A percentile compares a stretch with the other conserved stretches of the same genome.
Evolutionary conservation across 1,139 yeast genomes (phyloP).

Genomic region (Kodamaea alishanica): DNA sequence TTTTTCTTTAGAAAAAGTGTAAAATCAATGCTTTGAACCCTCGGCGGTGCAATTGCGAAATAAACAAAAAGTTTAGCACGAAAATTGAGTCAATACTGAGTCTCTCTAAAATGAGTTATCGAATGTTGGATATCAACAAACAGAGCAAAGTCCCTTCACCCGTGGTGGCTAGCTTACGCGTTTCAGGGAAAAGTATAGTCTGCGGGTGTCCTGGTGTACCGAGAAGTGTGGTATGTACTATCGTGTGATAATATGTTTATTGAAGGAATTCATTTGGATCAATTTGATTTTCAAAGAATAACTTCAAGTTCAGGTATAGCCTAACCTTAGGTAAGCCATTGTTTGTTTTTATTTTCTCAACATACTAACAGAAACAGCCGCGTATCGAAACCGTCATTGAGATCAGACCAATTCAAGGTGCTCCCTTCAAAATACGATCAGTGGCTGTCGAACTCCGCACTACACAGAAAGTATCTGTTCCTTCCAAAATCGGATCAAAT

Average conservation of each 20-base stretch:
- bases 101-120: no score
- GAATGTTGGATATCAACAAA: neutral
- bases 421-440: constrained; percentile 36
- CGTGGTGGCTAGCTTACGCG: constrained; percentile 36
- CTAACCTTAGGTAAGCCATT: no score
- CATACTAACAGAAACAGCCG: constrained; percentile 25
- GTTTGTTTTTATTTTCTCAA: neutral
- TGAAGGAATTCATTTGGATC: no score
- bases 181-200: constrained; percentile 46
- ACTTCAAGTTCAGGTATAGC: no score
- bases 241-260: no score
- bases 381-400: constrained; percentile 44
- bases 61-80: no score
- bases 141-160: constrained; percentile 27
- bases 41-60: no score
- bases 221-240: constrained; percentile 40
- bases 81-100: no score
- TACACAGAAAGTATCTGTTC: constrained; percentile 35
- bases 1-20: no score
- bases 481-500: constrained; percentile 43
- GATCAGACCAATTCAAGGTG: constrained; percentile 36
- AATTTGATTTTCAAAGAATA: no score
- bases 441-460: constrained; percentile 39
- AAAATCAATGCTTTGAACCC: no score
- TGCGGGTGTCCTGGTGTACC: constrained; percentile 66